phyloP scores from a whole-genome alignment of 192 early-diverging fungal genomes.

The Coemansia sp. region DNA sequence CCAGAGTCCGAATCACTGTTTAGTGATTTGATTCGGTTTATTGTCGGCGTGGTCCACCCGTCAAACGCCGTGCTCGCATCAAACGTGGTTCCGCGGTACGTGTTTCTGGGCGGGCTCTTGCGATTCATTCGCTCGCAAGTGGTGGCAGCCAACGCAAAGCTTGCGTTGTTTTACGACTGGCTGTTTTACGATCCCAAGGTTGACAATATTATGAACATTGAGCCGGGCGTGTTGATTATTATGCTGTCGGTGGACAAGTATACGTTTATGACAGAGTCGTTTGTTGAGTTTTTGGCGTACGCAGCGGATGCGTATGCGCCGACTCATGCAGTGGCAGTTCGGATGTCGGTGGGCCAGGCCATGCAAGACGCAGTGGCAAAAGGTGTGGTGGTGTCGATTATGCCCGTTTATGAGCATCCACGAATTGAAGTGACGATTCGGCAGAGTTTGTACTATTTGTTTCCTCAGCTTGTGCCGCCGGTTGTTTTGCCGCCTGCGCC shows the following conservation, averaged over 20 bases:
- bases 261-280: conserved; percentile 63
- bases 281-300: conserved; percentile 69
- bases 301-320: conserved; percentile 62
- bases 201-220: conserved; percentile 75
- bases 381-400: conserved; percentile 58
- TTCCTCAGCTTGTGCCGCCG: conserved; percentile 36
- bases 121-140: conserved; percentile 60
- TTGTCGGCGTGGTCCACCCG: conserved; percentile 72
- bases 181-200: conserved; percentile 63
- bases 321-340: conserved; percentile 51
- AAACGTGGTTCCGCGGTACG: conserved; percentile 70
- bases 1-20: conserved; percentile 63
- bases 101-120: conserved; percentile 64
- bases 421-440: conserved; percentile 12
- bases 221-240: conserved; percentile 76
- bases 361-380: conserved; percentile 63
- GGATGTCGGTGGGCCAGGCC: conserved; percentile 52
- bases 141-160: conserved; percentile 65
- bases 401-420: conserved; percentile 54
- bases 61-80: conserved; percentile 68
- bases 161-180: conserved; percentile 80
- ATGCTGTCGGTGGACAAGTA: conserved; percentile 64
- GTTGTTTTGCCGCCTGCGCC: background rate
- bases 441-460: conserved; percentile 40
- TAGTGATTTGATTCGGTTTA: conserved; percentile 71